phyloP scores from a whole-genome alignment of 345 rosid genomes.

The Reutealis trisperma region DNA sequence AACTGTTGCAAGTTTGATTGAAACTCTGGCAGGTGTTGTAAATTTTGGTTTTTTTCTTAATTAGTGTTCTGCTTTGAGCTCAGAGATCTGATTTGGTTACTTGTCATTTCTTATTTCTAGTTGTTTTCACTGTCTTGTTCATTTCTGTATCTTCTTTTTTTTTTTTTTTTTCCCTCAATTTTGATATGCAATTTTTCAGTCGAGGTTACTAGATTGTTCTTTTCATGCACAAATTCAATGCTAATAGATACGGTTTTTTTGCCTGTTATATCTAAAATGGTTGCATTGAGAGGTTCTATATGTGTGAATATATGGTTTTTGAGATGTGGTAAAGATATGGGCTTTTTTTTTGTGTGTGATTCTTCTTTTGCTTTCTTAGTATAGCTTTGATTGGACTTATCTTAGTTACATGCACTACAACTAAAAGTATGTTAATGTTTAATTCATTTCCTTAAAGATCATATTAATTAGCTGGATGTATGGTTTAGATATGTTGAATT shows the following conservation, averaged over 20 bases:
- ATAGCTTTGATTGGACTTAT: neutral
- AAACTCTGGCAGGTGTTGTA: neutral
- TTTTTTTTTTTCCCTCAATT: neutral
- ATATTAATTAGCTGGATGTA: neutral
- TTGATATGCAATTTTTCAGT: neutral
- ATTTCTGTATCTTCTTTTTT: neutral
- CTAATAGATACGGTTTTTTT: neutral
- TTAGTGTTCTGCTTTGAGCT: neutral
- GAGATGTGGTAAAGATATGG: neutral
- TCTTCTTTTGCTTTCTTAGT: neutral
- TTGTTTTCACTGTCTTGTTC: conserved; percentile 7
- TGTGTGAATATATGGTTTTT: neutral
- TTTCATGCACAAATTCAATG: conserved; percentile 1
- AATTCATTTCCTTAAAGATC: neutral
- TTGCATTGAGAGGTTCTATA: neutral
- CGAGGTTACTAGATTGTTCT: neutral
- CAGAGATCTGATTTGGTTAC: conserved; percentile 3
- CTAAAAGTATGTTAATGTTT: neutral
- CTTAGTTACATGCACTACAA: neutral
- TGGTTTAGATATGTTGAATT: neutral
- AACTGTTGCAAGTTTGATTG: conserved; percentile 5
- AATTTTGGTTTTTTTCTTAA: neutral
- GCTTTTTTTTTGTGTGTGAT: neutral
- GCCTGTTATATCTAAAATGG: neutral
- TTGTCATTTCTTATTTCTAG: neutral